Conservation (phyloP, 2,329 filamentous ascomycete species). For the Talaromyces sp. region DNA sequence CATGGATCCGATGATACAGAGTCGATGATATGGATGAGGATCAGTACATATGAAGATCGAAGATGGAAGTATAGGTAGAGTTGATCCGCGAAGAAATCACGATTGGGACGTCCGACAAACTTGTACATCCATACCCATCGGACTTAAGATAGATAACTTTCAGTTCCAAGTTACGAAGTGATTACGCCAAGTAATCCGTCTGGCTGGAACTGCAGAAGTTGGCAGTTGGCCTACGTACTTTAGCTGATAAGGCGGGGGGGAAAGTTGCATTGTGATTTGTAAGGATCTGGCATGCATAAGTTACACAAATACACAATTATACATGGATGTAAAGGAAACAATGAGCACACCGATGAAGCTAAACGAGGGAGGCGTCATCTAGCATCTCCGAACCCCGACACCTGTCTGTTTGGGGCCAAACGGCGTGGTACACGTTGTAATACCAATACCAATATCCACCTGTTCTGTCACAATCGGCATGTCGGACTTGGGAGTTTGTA, state of each 20-base stretch:
- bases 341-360: background rate
- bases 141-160: background rate
- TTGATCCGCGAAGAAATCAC: background rate
- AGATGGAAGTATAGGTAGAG: background rate
- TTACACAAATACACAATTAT: background rate
- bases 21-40: background rate
- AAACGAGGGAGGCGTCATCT: background rate
- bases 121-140: background rate
- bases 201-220: background rate
- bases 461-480: background rate
- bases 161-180: background rate
- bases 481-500: background rate
- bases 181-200: background rate
- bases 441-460: slow-evolving; percentile 6
- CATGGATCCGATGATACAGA: background rate
- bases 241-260: background rate
- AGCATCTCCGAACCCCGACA: slow-evolving; percentile 4
- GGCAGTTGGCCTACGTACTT: background rate
- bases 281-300: background rate
- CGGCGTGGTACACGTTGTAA: background rate
- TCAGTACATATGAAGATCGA: background rate
- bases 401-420: background rate
- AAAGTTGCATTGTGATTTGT: background rate
- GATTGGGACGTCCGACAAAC: background rate
- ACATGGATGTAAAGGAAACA: too few species aligned